Conservation (phyloP, 306 rosid species). For the Abrus pulchellus region DNA sequence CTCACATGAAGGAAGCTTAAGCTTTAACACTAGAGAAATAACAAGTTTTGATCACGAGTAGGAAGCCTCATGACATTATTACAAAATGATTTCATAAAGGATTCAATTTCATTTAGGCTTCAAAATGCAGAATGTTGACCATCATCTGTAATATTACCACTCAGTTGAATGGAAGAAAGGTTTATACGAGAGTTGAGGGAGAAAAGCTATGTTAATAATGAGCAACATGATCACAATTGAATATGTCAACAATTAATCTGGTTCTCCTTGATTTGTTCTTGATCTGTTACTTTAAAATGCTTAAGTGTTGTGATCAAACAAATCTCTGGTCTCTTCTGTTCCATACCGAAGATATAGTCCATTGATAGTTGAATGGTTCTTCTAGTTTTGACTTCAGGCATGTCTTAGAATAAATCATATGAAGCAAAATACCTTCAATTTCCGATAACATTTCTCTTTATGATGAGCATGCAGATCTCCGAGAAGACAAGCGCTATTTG, state of each 20-base stretch:
- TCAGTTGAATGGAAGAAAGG: slow-evolving; percentile 4
- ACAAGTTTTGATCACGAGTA: slow-evolving; percentile 5
- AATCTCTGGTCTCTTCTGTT: background rate
- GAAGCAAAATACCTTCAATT: slow-evolving; percentile 27
- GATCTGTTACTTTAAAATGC: background rate
- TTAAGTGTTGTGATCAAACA: background rate
- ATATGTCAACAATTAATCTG: background rate
- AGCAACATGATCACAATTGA: slow-evolving; percentile 8
- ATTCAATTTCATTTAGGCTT: slow-evolving; percentile 31
- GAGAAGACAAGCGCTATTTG: slow-evolving; percentile 89
- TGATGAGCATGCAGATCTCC: slow-evolving; percentile 71
- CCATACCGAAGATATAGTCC: background rate
- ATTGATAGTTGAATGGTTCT: slow-evolving; percentile 6
- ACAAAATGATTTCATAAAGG: slow-evolving; percentile 7
- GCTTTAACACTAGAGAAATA: slow-evolving; percentile 9
- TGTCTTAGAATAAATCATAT: slow-evolving; percentile 25
- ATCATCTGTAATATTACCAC: slow-evolving; percentile 17
- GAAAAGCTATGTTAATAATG: background rate
- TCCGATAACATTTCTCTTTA: slow-evolving; percentile 30
- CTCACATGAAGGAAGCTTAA: background rate
- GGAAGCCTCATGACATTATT: background rate
- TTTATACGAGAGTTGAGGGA: background rate
- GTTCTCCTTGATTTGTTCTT: slow-evolving; percentile 13
- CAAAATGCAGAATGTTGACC: background rate
- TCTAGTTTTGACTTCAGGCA: background rate